Base-by-base conservation (phyloP, 116 monocot genomes). In the Cymodocea nodosa region DNA sequence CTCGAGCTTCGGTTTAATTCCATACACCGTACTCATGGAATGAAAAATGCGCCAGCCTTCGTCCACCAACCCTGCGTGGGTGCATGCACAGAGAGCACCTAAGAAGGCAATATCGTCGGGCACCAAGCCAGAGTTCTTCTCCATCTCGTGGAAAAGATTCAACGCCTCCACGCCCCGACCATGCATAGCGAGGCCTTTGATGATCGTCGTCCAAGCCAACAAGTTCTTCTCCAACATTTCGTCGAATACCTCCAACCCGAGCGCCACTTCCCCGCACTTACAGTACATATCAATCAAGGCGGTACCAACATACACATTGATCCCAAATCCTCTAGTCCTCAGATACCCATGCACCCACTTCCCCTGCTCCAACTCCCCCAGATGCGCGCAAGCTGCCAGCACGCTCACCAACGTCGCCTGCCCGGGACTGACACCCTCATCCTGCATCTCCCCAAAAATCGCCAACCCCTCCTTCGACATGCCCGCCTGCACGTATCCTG, bases 341-440 rank as follows among this genome's bases (percentile, higher is more conserved):
- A 69, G 15, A 34, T 78, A 68, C 11, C 63, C 52, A 64, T 78
- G 78, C 19, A 78, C 68, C 78, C 78, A 78, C 59, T 73, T 72
- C 34, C 78, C 78, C 37, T 68, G 73, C 51, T 73, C 68, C 63
- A 73, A 36, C n/a, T 68, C 73, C 4, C 78, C 73, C 2, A 78
- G 53, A 51, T 78, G 78, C 13, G 78, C 78, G 49, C 78, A 73
- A 7, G 78, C 73, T 0, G 78, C 54, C 0, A 77, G 68, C 18
- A 72, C 72, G 20, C 77, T 72, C n/a, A 77, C 77, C 40, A 77
- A 25, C 18, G 77, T 68, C 17, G 39, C 67, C 22, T 39, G 54
- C 0, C 20, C 44, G 8, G 77, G 77, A 35, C 13, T 23, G 51
- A 69, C 13, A 20, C 69, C 59, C 58, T 68, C 56, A 40, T 30